Evolutionary conservation across 2,329 filamentous ascomycete species (phyloP), one percentile per base, ranked within the genome.

Genomic region (Hymenoscyphus fraxineus): DNA sequence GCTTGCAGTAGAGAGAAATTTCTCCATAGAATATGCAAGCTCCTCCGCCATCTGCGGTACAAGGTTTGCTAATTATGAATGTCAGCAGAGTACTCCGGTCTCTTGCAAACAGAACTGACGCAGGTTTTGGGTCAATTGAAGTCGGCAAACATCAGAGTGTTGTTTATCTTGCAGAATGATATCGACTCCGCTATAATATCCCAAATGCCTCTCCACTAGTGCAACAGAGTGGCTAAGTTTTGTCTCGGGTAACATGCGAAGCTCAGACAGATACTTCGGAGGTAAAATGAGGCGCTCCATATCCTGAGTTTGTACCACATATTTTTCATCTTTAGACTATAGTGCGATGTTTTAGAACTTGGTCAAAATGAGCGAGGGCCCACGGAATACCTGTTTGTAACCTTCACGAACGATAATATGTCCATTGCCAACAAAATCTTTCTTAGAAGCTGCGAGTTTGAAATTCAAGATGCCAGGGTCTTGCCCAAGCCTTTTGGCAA

Each of bases 201-300:
- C 60, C 60, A 61, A 31, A 10, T 56, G 16, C 3, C 51, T 61
- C 6, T 61, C 44, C 3, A 61, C 51, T 16, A 61, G 22, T 15
- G 51, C 47, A 19, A n/a, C n/a, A 27, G 60, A 22, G 2, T 32
- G 35, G n/a, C 60, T 61, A n/a, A 61, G 47, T 27, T 61, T 61
- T 15, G 60, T 16, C 5, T 61, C 60, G 7, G 60, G 60, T 35
- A 56, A n/a, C 60, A 61, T 61, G 32, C 35, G 15, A 31, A 61
- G 44, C 27, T 61, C 47, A 15, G 27, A 15, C 16, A 61, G 60
- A 31, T 19, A 61, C 60, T 61, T 61, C 1, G 60, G 60, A 16
- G 60, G 22, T 13, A 61, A 15, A 1, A 61, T 47, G 47, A 61
- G 16, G 10, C 16, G 27, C 6, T 61, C 60, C 27, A n/a, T 39